Percentiles rank a stretch among this genome's conserved stretches.
Conservation (phyloP, 441 rosid genomes). For the Metrosideros polymorpha region DNA sequence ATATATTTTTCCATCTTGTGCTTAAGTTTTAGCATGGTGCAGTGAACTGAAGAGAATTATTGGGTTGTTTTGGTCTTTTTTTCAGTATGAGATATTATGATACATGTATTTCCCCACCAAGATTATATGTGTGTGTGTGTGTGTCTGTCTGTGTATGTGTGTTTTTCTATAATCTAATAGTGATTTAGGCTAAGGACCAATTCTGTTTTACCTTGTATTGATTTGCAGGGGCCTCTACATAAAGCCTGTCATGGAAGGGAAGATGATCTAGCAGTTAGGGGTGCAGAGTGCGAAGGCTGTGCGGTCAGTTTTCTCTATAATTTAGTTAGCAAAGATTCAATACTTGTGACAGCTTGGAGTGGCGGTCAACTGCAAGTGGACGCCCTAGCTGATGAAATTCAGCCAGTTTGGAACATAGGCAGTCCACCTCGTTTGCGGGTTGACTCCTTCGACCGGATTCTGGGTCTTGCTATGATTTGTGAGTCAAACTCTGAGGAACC, state of each 20-base stretch:
- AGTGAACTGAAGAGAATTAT: neutral
- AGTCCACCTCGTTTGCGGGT: slow-evolving; percentile 70
- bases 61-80: neutral
- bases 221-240: slow-evolving; percentile 66
- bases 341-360: slow-evolving; percentile 94
- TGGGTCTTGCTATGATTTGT: slow-evolving; percentile 88
- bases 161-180: neutral
- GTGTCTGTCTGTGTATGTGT: neutral
- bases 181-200: neutral
- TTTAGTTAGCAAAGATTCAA: slow-evolving; percentile 79
- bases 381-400: slow-evolving; percentile 94
- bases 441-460: slow-evolving; percentile 39
- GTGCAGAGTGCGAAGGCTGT: slow-evolving; percentile 70
- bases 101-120: neutral
- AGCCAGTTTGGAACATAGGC: slow-evolving; percentile 80
- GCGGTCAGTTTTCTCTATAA: slow-evolving; percentile 78
- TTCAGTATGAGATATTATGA: neutral
- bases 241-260: slow-evolving; percentile 50
- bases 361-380: slow-evolving; percentile 91
- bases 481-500: slow-evolving; percentile 42
- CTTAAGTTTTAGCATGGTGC: neutral
- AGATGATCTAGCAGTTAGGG: slow-evolving; percentile 40
- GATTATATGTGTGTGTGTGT: neutral
- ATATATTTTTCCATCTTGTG: neutral
- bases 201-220: neutral